A percentile compares a stretch with the other conserved stretches of the same genome.
phyloP scores from a whole-genome alignment of 2,329 filamentous ascomycete genomes.

The Ophiobolus disseminans region DNA sequence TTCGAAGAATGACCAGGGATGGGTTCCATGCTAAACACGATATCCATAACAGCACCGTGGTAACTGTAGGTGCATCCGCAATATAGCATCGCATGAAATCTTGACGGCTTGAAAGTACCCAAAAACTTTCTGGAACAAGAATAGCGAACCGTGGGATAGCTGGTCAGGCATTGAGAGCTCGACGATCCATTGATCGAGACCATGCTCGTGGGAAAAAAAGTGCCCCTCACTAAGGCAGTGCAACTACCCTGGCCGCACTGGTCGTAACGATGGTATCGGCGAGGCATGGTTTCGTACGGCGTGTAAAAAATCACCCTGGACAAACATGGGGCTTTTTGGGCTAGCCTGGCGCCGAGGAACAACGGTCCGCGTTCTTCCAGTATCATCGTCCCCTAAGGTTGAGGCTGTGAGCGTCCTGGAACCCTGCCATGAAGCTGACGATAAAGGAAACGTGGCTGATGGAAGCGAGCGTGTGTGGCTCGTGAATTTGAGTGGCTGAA shows the following conservation, averaged over 20 bases:
- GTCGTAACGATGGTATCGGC: too few species aligned
- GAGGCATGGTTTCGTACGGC: too few species aligned
- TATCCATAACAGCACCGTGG: neutral
- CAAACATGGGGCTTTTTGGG: neutral
- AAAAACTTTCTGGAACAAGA: too few species aligned
- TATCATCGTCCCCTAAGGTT: constrained; percentile 6
- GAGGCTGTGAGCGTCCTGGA: neutral
- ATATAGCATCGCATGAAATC: too few species aligned
- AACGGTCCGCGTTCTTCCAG: neutral
- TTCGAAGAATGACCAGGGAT: neutral
- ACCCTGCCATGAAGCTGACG: constrained; percentile 7
- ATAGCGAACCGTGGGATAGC: too few species aligned
- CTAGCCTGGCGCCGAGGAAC: neutral
- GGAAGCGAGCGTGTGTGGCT: constrained; percentile 1
- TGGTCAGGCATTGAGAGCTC: too few species aligned
- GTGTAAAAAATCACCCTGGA: neutral
- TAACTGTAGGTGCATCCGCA: neutral
- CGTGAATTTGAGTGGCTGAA: constrained; percentile 1
- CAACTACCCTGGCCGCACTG: too few species aligned
- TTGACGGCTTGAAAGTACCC: too few species aligned
- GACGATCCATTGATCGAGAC: too few species aligned
- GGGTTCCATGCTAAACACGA: neutral
- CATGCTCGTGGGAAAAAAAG: too few species aligned
- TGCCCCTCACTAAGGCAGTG: too few species aligned
- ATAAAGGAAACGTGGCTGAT: neutral